Percentiles rank a stretch among this genome's conserved stretches.
Conservation (phyloP, 1,284 basidiomycete species). For the Ceratobasidium sp. region DNA sequence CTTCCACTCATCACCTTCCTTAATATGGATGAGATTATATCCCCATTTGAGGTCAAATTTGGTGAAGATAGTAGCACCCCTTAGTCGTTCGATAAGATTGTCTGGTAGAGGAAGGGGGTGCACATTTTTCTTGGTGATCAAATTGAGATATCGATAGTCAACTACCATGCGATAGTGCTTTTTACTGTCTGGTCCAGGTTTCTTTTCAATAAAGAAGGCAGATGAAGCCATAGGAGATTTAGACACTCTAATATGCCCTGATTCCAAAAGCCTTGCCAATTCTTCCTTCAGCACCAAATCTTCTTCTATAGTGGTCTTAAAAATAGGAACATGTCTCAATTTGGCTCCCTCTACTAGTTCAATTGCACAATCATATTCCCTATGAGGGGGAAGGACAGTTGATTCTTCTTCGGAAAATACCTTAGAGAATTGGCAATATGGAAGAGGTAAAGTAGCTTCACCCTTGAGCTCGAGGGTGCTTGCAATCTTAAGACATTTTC, state of each 20-base stretch:
- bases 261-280: conserved; percentile 24
- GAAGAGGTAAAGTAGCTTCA: neutral
- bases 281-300: neutral
- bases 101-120: neutral
- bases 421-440: conserved; percentile 7
- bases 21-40: conserved; percentile 23
- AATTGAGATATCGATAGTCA: conserved; percentile 41
- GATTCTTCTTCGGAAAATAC: neutral
- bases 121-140: conserved; percentile 35
- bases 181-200: conserved; percentile 23
- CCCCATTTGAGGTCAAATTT: conserved; percentile 1
- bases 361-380: too few relatives aligned
- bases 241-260: too few relatives aligned
- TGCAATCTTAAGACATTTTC: too few relatives aligned
- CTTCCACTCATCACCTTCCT: conserved; percentile 38
- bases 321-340: too few relatives aligned
- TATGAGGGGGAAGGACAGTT: too few relatives aligned
- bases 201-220: conserved; percentile 1
- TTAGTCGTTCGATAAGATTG: too few relatives aligned
- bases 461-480: too few relatives aligned
- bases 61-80: too few relatives aligned
- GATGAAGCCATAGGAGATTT: neutral
- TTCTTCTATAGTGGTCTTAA: too few relatives aligned
- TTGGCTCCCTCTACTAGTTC: too few relatives aligned
- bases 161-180: conserved; percentile 14